Percentiles rank a stretch among this genome's conserved stretches.
These are phyloP conservation scores for Camellia granthamiana DNA, from an alignment of 148 eudicot genomes.

Conservation along the genomic window DNA sequence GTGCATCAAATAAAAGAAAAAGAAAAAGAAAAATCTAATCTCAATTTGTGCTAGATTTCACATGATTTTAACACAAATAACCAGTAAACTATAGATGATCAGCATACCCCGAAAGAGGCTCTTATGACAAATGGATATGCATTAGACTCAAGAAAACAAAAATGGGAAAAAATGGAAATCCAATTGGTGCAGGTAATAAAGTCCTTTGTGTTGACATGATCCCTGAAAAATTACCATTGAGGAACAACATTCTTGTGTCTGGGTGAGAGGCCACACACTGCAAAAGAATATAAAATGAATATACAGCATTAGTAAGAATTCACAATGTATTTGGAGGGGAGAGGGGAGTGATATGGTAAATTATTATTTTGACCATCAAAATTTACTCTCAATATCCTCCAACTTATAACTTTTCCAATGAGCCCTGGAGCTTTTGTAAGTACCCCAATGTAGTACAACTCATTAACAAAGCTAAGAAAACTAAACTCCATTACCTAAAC, in stretches of 20 bases:
- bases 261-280: conserved; percentile 97
- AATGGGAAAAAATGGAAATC: background rate
- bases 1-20: no score
- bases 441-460: no score
- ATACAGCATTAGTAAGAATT: background rate
- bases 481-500: no score
- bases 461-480: no score
- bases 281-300: conserved; percentile 19
- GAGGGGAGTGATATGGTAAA: background rate
- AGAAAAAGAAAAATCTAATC: no score
- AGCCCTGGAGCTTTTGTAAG: no score
- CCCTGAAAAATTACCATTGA: conserved; percentile 59
- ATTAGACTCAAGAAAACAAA: background rate
- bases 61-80: no score
- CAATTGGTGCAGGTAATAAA: conserved; percentile 4
- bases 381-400: no score
- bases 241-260: conserved; percentile 80
- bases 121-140: background rate
- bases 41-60: no score
- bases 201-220: background rate
- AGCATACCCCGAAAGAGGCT: background rate
- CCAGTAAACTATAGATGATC: no score
- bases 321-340: background rate
- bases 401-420: no score
- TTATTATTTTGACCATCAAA: no score